Evolutionary conservation across 345 rosid genomes (phyloP).

Genomic region (Fremontodendron californicum): DNA sequence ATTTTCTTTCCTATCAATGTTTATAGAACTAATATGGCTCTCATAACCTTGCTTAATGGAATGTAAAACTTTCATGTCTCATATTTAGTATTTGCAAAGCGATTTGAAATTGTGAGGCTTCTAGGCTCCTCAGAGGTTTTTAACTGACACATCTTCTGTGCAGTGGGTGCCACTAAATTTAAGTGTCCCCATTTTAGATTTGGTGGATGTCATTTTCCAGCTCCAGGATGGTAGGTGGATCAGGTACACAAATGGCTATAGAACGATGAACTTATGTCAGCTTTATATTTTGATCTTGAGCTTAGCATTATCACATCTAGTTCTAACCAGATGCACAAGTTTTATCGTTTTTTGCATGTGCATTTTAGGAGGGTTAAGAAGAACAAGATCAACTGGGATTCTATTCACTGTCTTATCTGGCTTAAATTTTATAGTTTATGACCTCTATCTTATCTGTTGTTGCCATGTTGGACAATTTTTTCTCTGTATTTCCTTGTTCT

Average conservation of each 20-base stretch:
- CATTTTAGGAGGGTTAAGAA: background rate
- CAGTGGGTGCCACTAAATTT: no score
- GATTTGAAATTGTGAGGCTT: background rate
- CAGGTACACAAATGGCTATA: conserved; percentile 44
- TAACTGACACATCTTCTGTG: conserved; percentile 15
- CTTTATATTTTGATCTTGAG: background rate
- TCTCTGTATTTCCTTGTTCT: background rate
- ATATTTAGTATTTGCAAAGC: background rate
- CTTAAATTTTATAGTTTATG: no score
- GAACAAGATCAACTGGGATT: no score
- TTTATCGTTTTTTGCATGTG: conserved; percentile 16
- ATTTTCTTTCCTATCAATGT: background rate
- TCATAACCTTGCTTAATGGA: conserved; percentile 7
- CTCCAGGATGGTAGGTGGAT: no score
- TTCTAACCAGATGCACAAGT: background rate
- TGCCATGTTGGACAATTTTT: background rate
- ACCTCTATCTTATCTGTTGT: no score
- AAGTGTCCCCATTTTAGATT: no score
- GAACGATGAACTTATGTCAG: background rate
- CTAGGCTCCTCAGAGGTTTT: conserved; percentile 1
- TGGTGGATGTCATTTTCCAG: no score
- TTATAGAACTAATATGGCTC: background rate
- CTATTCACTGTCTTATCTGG: no score
- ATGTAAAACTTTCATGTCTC: background rate
- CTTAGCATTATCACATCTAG: no score